Percentiles rank a stretch among this genome's conserved stretches.
Conservation (phyloP, 1,284 basidiomycete species). For the Megacollybia platyphylla region DNA sequence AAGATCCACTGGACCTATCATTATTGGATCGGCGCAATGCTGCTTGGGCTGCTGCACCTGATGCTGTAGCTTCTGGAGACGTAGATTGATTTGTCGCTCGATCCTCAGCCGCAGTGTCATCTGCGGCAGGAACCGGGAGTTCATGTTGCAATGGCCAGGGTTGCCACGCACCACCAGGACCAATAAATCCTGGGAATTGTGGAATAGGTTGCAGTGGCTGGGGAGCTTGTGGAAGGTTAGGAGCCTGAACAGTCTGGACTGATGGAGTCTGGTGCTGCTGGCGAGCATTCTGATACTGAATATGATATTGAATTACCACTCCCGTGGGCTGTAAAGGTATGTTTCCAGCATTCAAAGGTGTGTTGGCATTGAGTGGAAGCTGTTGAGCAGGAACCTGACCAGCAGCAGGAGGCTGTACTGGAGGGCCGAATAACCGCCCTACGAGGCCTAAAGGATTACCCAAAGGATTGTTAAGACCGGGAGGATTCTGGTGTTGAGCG, state of each 20-base stretch:
- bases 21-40: slow-evolving; percentile 23
- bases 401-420: slow-evolving; percentile 12
- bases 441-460: slow-evolving; percentile 26
- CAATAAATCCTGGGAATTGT: slow-evolving; percentile 42
- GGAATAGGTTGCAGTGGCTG: slow-evolving; percentile 23
- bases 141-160: slow-evolving; percentile 32
- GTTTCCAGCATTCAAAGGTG: slow-evolving; percentile 12
- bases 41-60: slow-evolving; percentile 19
- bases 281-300: slow-evolving; percentile 31
- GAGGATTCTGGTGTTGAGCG: slow-evolving; percentile 13
- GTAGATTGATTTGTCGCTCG: background rate
- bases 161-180: slow-evolving; percentile 51
- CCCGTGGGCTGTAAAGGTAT: slow-evolving; percentile 19
- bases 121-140: background rate
- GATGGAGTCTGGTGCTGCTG: slow-evolving; percentile 13
- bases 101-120: background rate
- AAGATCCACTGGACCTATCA: slow-evolving; percentile 4
- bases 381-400: slow-evolving; percentile 10
- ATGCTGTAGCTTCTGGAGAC: slow-evolving; percentile 7
- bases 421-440: slow-evolving; percentile 33
- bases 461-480: slow-evolving; percentile 21
- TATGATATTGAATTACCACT: slow-evolving; percentile 43
- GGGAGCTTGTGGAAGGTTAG: slow-evolving; percentile 11
- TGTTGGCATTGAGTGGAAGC: slow-evolving; percentile 8
- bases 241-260: slow-evolving; percentile 7